Percentiles rank a stretch among this genome's conserved stretches.
phyloP scores from a whole-genome alignment of 2,329 filamentous ascomycete genomes.

The Dothiorella sarmentorum region DNA sequence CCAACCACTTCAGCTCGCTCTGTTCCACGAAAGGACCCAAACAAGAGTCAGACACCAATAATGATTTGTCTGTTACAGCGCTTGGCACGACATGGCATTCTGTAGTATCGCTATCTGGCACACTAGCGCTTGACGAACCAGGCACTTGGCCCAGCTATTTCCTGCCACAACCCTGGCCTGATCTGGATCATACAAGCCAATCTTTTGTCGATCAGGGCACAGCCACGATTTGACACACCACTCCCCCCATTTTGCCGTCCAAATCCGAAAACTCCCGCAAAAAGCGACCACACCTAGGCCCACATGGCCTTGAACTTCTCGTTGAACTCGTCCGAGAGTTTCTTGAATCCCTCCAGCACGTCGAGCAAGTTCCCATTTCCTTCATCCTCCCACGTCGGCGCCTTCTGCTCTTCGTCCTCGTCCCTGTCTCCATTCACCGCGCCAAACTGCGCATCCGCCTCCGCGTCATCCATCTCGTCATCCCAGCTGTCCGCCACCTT shows the following conservation, averaged over 20 bases:
- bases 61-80: neutral
- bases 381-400: constrained; percentile 43
- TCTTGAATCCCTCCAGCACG: constrained; percentile 58
- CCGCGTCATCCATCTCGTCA: constrained; percentile 27
- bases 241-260: no score
- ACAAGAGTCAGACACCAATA: neutral
- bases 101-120: neutral
- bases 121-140: neutral
- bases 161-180: no score
- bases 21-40: neutral
- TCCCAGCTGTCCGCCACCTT: constrained; percentile 42
- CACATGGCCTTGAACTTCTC: constrained; percentile 61
- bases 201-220: neutral
- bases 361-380: constrained; percentile 47
- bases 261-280: no score
- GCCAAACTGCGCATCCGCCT: neutral
- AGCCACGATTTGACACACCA: no score
- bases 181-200: neutral
- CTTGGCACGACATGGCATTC: neutral
- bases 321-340: constrained; percentile 59
- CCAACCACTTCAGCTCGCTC: neutral
- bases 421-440: neutral
- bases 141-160: no score
- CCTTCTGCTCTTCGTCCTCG: constrained; percentile 21
- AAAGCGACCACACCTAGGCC: constrained; percentile 50